phyloP scores from a whole-genome alignment of 1,284 basidiomycete genomes.

The Termitomyces sp. region DNA sequence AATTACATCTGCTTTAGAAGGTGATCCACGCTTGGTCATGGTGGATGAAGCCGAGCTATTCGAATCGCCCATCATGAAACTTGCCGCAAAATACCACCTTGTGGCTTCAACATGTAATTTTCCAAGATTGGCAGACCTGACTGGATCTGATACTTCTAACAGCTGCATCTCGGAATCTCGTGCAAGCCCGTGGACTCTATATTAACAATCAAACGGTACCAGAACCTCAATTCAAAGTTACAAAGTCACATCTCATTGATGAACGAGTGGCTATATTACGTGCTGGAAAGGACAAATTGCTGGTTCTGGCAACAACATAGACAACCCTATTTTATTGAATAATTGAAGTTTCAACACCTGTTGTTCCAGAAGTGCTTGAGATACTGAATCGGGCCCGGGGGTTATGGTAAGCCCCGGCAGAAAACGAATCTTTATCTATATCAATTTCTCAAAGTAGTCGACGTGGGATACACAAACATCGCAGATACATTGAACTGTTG shows the following conservation, averaged over 20 bases:
- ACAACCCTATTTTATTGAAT: background rate
- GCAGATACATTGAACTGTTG: background rate
- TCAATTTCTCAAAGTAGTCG: background rate
- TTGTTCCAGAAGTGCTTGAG: too few relatives aligned
- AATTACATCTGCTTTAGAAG: conserved; percentile 49
- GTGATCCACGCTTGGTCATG: conserved; percentile 54
- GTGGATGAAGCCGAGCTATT: conserved; percentile 40
- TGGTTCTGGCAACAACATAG: conserved; percentile 43
- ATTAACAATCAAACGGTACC: conserved; percentile 39
- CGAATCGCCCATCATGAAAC: conserved; percentile 47
- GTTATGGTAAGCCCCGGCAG: too few relatives aligned
- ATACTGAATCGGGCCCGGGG: too few relatives aligned
- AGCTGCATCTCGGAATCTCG: conserved; percentile 55
- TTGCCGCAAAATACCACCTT: conserved; percentile 50
- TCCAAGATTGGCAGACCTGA: background rate
- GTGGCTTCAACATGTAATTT: conserved; percentile 47
- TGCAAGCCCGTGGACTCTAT: conserved; percentile 44
- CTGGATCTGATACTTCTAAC: conserved; percentile 1
- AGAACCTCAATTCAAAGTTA: conserved; percentile 39
- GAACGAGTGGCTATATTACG: conserved; percentile 63
- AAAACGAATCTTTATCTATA: too few relatives aligned
- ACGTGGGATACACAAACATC: background rate
- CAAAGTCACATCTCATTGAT: conserved; percentile 55
- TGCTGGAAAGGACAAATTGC: conserved; percentile 70
- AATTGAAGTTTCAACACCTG: too few relatives aligned